Conservation (phyloP, 208 protist genomes). For the Strigomonas culicis region DNA sequence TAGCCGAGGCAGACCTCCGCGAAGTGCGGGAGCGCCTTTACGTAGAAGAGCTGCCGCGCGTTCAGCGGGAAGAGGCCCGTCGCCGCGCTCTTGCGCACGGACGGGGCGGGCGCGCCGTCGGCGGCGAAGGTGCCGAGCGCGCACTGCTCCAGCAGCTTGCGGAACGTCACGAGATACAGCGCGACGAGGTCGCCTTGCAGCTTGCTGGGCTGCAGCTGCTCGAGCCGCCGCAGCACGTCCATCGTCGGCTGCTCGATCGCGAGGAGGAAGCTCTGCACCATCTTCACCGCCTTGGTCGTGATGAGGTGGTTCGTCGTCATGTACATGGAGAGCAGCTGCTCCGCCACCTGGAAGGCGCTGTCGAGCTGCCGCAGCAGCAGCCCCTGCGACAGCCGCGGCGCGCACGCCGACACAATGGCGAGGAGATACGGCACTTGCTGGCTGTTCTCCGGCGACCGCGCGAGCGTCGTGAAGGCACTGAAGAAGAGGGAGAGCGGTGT, state of each 20-base stretch:
- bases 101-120: constrained; percentile 14
- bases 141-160: constrained; percentile 73
- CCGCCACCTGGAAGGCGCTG: constrained; percentile 39
- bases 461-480: constrained; percentile 61
- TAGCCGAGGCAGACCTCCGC: constrained; percentile 53
- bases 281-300: constrained; percentile 69
- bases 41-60: constrained; percentile 42
- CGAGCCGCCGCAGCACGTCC: constrained; percentile 33
- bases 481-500: constrained; percentile 81
- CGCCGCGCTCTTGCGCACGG: constrained; percentile 19
- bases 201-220: constrained; percentile 72
- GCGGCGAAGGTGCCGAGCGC: constrained; percentile 31
- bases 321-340: constrained; percentile 76
- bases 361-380: constrained; percentile 54
- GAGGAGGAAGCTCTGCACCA: constrained; percentile 60
- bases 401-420: constrained; percentile 67
- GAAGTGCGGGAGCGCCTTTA: constrained; percentile 51
- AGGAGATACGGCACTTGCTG: constrained; percentile 80
- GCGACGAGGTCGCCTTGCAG: constrained; percentile 59
- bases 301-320: constrained; percentile 49
- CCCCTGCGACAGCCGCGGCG: constrained; percentile 65
- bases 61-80: constrained; percentile 44
- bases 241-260: constrained; percentile 48
- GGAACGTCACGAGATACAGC: constrained; percentile 69
- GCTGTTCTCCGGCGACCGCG: constrained; percentile 47